Evolutionary conservation across 169 alveolate species (phyloP).

Genomic region (Eimeria maxima): DNA sequence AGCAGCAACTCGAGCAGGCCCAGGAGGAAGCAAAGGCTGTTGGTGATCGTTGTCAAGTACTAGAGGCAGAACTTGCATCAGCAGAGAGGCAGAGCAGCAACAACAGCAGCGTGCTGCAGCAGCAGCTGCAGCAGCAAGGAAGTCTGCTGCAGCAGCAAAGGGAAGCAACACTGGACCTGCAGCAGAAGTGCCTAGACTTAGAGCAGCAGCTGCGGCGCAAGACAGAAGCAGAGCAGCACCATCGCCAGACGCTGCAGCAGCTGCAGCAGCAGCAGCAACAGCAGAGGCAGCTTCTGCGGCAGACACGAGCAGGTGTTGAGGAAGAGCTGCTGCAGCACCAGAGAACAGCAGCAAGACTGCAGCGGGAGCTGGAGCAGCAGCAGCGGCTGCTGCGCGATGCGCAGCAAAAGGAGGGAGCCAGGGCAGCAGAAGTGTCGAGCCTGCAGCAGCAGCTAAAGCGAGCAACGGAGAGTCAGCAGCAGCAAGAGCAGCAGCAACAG

Average conservation of each 20-base stretch:
- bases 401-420: constrained; percentile 37
- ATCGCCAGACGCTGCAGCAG: constrained; percentile 43
- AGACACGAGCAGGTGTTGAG: neutral
- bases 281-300: constrained; percentile 57
- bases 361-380: constrained; percentile 66
- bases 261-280: constrained; percentile 72
- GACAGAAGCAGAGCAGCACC: constrained; percentile 17
- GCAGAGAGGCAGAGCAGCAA: constrained; percentile 44
- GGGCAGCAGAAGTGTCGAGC: constrained; percentile 3
- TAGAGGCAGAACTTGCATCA: neutral
- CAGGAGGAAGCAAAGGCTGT: neutral
- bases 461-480: constrained; percentile 47
- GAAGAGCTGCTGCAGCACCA: constrained; percentile 67
- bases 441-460: constrained; percentile 45
- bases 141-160: constrained; percentile 38
- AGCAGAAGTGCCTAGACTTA: constrained; percentile 51
- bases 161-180: constrained; percentile 31
- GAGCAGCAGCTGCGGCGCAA: constrained; percentile 63
- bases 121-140: constrained; percentile 70
- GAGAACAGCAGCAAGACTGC: constrained; percentile 34
- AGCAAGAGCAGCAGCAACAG: constrained; percentile 66
- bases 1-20: constrained; percentile 19
- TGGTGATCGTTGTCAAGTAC: neutral
- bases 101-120: constrained; percentile 78
- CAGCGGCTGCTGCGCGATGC: constrained; percentile 68